Evolutionary conservation across 192 early-diverging fungal species (phyloP), one percentile per base, ranked within the genome.

Genomic region (Backusella macrospora): DNA sequence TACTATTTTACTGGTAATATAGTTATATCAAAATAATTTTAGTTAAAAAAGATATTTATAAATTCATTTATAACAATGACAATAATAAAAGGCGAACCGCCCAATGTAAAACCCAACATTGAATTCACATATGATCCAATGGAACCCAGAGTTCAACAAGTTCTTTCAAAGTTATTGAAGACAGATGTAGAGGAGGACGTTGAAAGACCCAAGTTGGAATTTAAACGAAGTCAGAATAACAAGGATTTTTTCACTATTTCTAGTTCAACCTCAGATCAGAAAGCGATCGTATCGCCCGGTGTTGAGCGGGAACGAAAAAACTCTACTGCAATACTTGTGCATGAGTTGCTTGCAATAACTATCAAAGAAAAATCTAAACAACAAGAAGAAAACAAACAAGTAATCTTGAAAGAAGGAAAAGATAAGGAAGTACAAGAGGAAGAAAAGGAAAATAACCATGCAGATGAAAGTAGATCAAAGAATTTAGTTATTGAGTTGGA

Each of bases 1-100:
- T 80, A 80, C n/a, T 80, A 73, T 45, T 76, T 80, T 47, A 72
- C 74, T 14, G 77, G 77, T 73, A 59, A 26, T 59, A 34, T 34
- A 34, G 29, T 34, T 34, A 34, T 59, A 21, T 13, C 18, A 59
- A 13, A n/a, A n/a, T 59, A 59, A 59, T 26, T 34, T 34, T 62
- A 13, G 5, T 62, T 3, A 59, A 59, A 12, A 23, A n/a, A 16
- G 21, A 59, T 10, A 26, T 18, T 12, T 6, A 59, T 59, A 59
- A 14, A 59, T 23, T 59, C 9, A 59, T 12, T 43, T 43, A 67
- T 44, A 67, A 18, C 16, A 44, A 66, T 44, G 8, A 34, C 29
- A 21, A 42, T 6, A 39, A 66, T 23, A 45, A 21, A 16, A 68
- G 71, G 71, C 10, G 71, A 64, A 63, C 43, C 71, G 0, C 71